phyloP scores from a whole-genome alignment of 2,329 filamentous ascomycete species.

The Phoma sp. region DNA sequence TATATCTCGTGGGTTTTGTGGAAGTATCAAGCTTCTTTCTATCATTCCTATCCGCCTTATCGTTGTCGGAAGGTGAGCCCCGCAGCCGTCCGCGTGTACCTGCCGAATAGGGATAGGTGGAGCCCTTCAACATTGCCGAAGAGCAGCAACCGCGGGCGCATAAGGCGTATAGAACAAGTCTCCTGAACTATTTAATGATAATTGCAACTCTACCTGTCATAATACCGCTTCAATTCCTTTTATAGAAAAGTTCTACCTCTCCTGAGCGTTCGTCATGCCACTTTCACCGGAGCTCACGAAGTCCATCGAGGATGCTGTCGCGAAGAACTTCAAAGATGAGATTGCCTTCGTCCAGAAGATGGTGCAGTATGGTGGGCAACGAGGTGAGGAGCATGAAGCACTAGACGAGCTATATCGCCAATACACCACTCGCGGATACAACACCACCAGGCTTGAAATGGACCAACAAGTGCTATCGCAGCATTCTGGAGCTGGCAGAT shows the following conservation, averaged over 20 bases:
- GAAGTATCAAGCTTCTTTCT: neutral
- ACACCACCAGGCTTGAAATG: slow-evolving; percentile 23
- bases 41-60: neutral
- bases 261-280: slow-evolving; percentile 10
- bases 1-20: neutral
- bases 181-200: neutral
- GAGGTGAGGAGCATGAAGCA: slow-evolving; percentile 25
- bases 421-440: slow-evolving; percentile 20
- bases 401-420: slow-evolving; percentile 23
- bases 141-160: slow-evolving; percentile 1
- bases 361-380: slow-evolving; percentile 28
- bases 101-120: slow-evolving; percentile 18
- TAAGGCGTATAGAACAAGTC: neutral
- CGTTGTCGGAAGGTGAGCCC: slow-evolving; percentile 1
- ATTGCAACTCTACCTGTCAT: too few species aligned
- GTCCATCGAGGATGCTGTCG: slow-evolving; percentile 23
- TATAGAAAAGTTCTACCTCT: neutral
- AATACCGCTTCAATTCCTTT: neutral
- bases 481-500: slow-evolving; percentile 18
- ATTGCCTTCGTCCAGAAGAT: slow-evolving; percentile 26
- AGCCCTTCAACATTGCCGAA: slow-evolving; percentile 6
- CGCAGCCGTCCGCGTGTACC: slow-evolving; percentile 15
- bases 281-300: slow-evolving; percentile 14
- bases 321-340: slow-evolving; percentile 26
- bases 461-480: slow-evolving; percentile 19